Percentiles rank a stretch among this genome's conserved stretches.
Evolutionary conservation across 2,329 filamentous ascomycete genomes (phyloP).

Genomic region (Colletotrichum destructivum): DNA sequence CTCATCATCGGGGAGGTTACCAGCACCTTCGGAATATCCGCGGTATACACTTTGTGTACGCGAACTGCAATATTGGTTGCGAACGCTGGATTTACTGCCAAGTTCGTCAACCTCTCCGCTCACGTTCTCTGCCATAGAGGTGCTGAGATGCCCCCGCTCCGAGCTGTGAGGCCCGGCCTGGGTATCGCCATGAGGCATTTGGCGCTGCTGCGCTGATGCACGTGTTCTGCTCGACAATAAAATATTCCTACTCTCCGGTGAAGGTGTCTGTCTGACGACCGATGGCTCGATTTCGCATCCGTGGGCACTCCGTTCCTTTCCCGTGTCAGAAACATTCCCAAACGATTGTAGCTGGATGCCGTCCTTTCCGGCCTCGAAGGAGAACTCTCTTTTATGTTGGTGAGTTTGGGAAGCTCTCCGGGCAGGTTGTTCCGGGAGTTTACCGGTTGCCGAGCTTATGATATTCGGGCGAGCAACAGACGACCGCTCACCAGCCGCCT

Average conservation of each 20-base stretch:
- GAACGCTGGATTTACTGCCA: not conserved
- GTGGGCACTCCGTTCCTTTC: not conserved
- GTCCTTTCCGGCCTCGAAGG: slow-evolving; percentile 49
- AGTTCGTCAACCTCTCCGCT: not conserved
- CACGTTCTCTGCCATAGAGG: not conserved
- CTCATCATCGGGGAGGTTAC: not conserved
- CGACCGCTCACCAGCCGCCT: not conserved
- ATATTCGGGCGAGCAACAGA: not conserved
- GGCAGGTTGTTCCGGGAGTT: not conserved
- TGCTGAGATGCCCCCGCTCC: not conserved
- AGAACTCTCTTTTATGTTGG: slow-evolving; percentile 47
- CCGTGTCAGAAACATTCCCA: no score
- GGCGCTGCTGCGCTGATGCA: not conserved
- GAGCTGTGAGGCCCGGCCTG: not conserved
- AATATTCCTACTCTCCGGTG: not conserved
- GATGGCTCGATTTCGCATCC: no score
- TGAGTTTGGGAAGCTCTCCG: not conserved
- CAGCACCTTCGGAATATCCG: not conserved
- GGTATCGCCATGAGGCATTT: not conserved
- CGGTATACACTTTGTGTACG: not conserved
- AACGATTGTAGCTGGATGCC: slow-evolving; percentile 13
- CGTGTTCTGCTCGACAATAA: not conserved
- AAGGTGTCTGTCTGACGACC: not conserved
- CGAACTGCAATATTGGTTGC: not conserved
- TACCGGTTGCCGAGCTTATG: not conserved